Conservation (phyloP, 768 basidiomycete genomes). For the Naganishia vishniacii region DNA sequence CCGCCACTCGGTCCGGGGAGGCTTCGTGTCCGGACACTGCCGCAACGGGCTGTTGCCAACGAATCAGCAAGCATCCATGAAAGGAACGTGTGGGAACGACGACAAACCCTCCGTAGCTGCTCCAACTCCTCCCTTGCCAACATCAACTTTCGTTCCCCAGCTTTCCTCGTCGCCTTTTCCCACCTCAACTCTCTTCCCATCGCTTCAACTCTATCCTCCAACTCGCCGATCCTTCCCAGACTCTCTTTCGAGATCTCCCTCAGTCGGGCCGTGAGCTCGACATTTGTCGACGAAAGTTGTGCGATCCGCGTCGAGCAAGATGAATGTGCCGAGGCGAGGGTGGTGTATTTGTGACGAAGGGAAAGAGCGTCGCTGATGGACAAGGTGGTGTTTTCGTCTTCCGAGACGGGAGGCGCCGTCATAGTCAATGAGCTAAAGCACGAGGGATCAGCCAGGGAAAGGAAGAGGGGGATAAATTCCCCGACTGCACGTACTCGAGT, state of each 20-base stretch:
- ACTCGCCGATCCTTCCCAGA: conserved; percentile 27
- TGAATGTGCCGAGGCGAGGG: conserved; percentile 36
- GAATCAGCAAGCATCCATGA: not conserved
- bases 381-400: conserved; percentile 25
- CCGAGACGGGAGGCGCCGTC: conserved; percentile 32
- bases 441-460: not conserved
- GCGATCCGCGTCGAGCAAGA: conserved; percentile 34
- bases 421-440: conserved; percentile 41
- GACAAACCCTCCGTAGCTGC: conserved; percentile 21
- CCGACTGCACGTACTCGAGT: conserved; percentile 42
- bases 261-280: conserved; percentile 31
- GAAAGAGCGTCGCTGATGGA: conserved; percentile 31
- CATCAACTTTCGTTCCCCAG: conserved; percentile 38
- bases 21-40: too few species aligned
- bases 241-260: conserved; percentile 31
- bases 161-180: conserved; percentile 40
- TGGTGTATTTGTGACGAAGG: conserved; percentile 36
- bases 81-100: not conserved
- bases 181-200: conserved; percentile 43
- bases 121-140: conserved; percentile 37
- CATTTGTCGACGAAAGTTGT: conserved; percentile 31
- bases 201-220: conserved; percentile 31
- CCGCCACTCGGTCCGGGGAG: too few species aligned
- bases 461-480: too few species aligned
- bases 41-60: too few species aligned